Evolutionary conservation across 768 basidiomycete species (phyloP).

Genomic region (Pisolithus orientalis): DNA sequence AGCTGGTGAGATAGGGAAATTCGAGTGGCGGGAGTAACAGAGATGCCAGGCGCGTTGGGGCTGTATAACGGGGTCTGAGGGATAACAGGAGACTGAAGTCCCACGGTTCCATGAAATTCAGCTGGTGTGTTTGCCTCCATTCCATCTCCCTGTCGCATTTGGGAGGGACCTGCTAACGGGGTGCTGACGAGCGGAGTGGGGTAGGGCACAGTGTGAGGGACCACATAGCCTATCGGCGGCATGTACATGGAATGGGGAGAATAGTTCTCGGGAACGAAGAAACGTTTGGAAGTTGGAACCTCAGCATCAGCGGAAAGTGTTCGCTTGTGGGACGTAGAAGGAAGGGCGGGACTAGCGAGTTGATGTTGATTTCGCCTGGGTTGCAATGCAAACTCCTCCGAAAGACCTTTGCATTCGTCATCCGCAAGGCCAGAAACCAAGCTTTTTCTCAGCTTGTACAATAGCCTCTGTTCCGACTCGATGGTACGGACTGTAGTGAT

Average conservation of each 20-base stretch:
- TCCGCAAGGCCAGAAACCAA: slow-evolving; percentile 53
- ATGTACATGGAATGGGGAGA: slow-evolving; percentile 23
- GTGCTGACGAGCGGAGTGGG: slow-evolving; percentile 16
- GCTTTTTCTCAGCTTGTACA: slow-evolving; percentile 56
- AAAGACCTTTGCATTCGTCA: slow-evolving; percentile 49
- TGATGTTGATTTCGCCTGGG: slow-evolving; percentile 15
- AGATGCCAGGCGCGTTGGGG: slow-evolving; percentile 14
- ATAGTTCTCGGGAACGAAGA: slow-evolving; percentile 23
- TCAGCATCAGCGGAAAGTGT: slow-evolving; percentile 19
- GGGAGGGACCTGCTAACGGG: slow-evolving; percentile 9
- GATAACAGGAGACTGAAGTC: slow-evolving; percentile 14
- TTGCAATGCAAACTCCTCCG: slow-evolving; percentile 51
- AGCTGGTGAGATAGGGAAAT: slow-evolving; percentile 44
- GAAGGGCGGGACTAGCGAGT: neutral
- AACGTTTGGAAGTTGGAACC: slow-evolving; percentile 21
- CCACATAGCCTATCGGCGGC: slow-evolving; percentile 22
- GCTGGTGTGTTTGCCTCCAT: slow-evolving; percentile 9
- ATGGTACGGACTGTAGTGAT: slow-evolving; percentile 54
- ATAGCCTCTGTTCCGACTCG: slow-evolving; percentile 50
- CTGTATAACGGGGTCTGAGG: slow-evolving; percentile 16
- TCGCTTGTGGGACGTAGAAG: slow-evolving; percentile 17
- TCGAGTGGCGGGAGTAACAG: slow-evolving; percentile 12
- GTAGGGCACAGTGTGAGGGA: slow-evolving; percentile 23
- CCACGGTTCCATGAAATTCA: slow-evolving; percentile 10
- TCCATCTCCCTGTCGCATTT: slow-evolving; percentile 4